Percentiles rank a stretch among this genome's conserved stretches.
These are phyloP conservation scores for Suhomyces bribrorum DNA, from an alignment of 1,139 yeast genomes.

Conservation along the genomic window DNA sequence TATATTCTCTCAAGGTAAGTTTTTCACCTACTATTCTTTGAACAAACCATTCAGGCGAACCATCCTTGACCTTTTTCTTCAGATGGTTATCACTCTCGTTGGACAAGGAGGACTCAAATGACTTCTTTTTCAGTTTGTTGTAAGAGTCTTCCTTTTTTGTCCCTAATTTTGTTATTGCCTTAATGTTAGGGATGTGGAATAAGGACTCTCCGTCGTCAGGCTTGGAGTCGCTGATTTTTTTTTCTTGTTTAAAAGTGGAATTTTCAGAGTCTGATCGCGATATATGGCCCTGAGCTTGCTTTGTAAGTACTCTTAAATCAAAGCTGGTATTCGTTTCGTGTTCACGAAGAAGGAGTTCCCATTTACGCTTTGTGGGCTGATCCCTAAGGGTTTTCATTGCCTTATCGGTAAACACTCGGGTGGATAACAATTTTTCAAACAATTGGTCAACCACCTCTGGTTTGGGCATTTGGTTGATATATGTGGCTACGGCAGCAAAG, in stretches of 20 bases:
- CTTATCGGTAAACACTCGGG: constrained; percentile 39
- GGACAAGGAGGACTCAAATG: constrained; percentile 16
- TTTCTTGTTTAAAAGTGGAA: constrained; percentile 3
- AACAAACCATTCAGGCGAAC: constrained; percentile 48
- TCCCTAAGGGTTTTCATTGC: constrained; percentile 34
- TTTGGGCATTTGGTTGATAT: constrained; percentile 38
- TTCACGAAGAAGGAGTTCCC: constrained; percentile 49
- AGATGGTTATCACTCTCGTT: constrained; percentile 12
- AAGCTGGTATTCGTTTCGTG: constrained; percentile 41
- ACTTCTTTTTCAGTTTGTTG: constrained; percentile 16
- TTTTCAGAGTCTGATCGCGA: constrained; percentile 7
- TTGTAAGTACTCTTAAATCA: constrained; percentile 29
- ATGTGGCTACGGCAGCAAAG: constrained; percentile 33
- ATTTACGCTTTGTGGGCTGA: constrained; percentile 40
- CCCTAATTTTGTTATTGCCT: constrained; percentile 17
- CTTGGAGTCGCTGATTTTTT: constrained; percentile 3
- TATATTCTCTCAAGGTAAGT: constrained; percentile 36
- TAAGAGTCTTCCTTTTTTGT: constrained; percentile 15
- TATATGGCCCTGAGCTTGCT: constrained; percentile 14
- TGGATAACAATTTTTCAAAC: constrained; percentile 41
- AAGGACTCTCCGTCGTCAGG: constrained; percentile 7
- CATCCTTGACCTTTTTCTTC: constrained; percentile 35
- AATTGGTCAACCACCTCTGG: constrained; percentile 39
- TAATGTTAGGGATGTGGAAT: constrained; percentile 15
- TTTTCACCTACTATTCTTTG: constrained; percentile 38